Evolutionary conservation across 1,284 basidiomycete genomes (phyloP).

Genomic region (Malassezia furfur): DNA sequence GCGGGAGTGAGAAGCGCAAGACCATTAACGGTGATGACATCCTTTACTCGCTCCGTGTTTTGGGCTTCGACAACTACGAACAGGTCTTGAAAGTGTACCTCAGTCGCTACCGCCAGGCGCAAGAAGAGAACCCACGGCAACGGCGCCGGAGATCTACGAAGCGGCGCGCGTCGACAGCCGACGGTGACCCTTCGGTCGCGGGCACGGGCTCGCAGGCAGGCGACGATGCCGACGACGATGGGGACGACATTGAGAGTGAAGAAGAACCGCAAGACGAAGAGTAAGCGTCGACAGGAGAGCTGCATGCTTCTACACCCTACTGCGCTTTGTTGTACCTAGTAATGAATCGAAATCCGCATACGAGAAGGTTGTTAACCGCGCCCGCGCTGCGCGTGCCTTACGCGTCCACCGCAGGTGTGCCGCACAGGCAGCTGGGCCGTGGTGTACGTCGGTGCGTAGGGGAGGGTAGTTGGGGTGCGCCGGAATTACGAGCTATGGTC

Average conservation of each 20-base stretch:
- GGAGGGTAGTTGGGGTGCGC: too few relatives aligned
- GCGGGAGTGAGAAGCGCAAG: conserved; percentile 72
- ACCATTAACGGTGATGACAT: conserved; percentile 79
- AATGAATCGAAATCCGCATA: neutral
- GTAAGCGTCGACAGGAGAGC: neutral
- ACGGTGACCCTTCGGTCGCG: neutral
- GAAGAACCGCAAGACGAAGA: conserved; percentile 11
- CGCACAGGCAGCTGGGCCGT: too few relatives aligned
- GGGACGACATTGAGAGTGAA: conserved; percentile 11
- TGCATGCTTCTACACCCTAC: neutral
- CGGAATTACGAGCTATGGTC: too few relatives aligned
- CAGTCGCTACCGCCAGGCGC: conserved; percentile 54
- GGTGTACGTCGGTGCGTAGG: too few relatives aligned
- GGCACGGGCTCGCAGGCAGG: conserved; percentile 3
- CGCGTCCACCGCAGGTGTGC: too few relatives aligned
- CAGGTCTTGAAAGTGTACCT: conserved; percentile 80
- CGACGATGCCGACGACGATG: conserved; percentile 15
- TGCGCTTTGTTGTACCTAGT: neutral
- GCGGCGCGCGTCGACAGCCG: conserved; percentile 1
- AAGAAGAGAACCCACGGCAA: conserved; percentile 18
- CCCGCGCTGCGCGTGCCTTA: too few relatives aligned
- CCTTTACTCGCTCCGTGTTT: conserved; percentile 70
- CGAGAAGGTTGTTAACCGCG: too few relatives aligned
- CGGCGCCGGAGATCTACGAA: conserved; percentile 14
- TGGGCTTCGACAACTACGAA: conserved; percentile 92